Evolutionary conservation across 2,329 filamentous ascomycete genomes (phyloP).

Genomic region (Cytospora piceae): DNA sequence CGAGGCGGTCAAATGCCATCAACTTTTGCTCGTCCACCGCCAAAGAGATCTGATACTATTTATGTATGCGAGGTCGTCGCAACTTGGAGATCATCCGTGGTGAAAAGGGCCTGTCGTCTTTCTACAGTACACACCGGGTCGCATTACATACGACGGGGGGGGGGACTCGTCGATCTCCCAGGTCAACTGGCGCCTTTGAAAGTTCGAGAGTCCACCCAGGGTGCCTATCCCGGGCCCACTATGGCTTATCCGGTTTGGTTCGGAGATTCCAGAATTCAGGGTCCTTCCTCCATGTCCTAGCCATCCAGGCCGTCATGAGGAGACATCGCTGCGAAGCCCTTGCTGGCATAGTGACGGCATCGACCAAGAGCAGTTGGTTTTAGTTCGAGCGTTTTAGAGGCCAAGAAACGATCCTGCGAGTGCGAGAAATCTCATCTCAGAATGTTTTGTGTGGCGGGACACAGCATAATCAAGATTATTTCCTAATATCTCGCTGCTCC

Average conservation of each 20-base stretch:
- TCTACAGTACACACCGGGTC: constrained; percentile 12
- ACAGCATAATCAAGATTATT: constrained; percentile 5
- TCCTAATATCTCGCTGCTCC: constrained; percentile 9
- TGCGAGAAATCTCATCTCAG: neutral
- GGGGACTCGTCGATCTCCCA: constrained; percentile 19
- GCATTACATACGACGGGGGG: constrained; percentile 5
- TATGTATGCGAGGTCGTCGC: constrained; percentile 27
- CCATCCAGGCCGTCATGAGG: neutral
- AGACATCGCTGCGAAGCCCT: neutral
- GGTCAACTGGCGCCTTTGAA: no score
- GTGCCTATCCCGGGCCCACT: no score
- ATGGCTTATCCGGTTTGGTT: neutral
- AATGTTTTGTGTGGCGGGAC: constrained; percentile 4
- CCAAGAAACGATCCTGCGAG: neutral
- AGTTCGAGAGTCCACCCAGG: no score
- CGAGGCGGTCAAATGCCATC: constrained; percentile 15
- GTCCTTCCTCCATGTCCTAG: neutral
- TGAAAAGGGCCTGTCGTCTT: constrained; percentile 22
- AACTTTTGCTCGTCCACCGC: neutral
- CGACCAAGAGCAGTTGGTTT: neutral
- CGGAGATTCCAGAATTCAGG: neutral
- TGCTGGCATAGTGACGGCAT: neutral
- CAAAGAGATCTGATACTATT: constrained; percentile 3
- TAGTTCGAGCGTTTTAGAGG: neutral
- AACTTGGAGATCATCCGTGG: constrained; percentile 25